A percentile compares a stretch with the other conserved stretches of the same genome.
Conservation (phyloP, 257 asterid genomes). For the Paulownia fortunei region DNA sequence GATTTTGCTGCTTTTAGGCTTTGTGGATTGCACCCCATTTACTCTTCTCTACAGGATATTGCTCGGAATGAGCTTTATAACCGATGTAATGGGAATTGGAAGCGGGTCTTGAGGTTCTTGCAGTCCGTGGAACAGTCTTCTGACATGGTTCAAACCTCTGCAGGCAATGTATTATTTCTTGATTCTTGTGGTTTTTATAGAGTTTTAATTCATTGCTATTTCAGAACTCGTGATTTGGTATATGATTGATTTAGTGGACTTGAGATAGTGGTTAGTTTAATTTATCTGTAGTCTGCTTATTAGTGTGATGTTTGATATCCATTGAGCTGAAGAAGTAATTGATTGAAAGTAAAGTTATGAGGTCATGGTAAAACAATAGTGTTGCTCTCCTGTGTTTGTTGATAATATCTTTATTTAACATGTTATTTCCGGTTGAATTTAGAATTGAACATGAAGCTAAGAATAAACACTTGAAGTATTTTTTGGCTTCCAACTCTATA, state of each 20-base stretch:
- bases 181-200: background rate
- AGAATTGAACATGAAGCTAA: background rate
- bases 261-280: background rate
- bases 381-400: background rate
- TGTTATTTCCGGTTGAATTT: background rate
- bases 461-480: background rate
- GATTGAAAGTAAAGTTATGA: background rate
- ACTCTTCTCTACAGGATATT: slow-evolving; percentile 47
- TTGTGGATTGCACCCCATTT: slow-evolving; percentile 59
- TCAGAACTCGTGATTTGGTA: background rate
- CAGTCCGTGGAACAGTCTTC: slow-evolving; percentile 78
- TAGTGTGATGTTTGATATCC: slow-evolving; percentile 7
- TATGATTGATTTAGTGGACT: slow-evolving; percentile 10
- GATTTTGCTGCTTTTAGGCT: slow-evolving; percentile 82
- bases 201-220: background rate
- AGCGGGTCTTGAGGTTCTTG: slow-evolving; percentile 75
- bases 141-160: slow-evolving; percentile 67
- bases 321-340: slow-evolving; percentile 13
- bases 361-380: background rate
- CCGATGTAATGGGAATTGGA: slow-evolving; percentile 74
- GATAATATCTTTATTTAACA: slow-evolving; percentile 1
- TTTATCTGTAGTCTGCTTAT: background rate
- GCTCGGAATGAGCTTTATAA: slow-evolving; percentile 53
- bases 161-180: slow-evolving; percentile 81
- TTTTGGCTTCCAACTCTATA: background rate